Evolutionary conservation across 352 stramenopile species (phyloP).

Genomic region (Globisporangium cederbergense): DNA sequence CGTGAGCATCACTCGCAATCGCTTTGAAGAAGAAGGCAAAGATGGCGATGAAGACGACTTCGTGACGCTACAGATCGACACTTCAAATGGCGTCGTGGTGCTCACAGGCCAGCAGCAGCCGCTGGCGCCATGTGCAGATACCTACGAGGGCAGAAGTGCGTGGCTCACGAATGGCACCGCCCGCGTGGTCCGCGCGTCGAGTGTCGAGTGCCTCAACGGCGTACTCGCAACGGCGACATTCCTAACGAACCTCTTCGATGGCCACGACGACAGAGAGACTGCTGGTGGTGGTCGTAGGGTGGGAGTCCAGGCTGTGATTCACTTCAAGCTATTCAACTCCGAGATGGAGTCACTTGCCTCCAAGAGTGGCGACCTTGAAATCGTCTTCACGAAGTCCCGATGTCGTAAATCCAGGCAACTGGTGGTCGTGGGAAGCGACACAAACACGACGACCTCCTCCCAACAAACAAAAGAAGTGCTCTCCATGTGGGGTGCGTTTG

Average conservation of each 20-base stretch:
- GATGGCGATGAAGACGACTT: not conserved
- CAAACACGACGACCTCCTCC: not conserved
- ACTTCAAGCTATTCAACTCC: conserved; percentile 13
- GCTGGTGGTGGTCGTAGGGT: not conserved
- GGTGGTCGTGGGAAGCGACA: not conserved
- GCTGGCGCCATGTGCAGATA: conserved; percentile 2
- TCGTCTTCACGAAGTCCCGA: not conserved
- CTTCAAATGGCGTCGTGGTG: conserved; percentile 14
- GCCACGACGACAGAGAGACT: not conserved
- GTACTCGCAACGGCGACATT: conserved; percentile 17
- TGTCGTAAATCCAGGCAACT: conserved; percentile 8
- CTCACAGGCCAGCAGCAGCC: not conserved
- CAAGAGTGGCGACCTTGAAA: not conserved
- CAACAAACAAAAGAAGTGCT: not conserved
- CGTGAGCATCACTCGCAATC: not conserved
- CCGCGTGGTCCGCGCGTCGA: conserved; percentile 12
- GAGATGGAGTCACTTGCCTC: conserved; percentile 14
- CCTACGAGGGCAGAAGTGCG: conserved; percentile 10
- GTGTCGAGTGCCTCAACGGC: conserved; percentile 24
- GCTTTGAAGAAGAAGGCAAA: not conserved
- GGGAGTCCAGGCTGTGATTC: not conserved
- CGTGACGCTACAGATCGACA: conserved; percentile 22
- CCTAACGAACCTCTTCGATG: not conserved
- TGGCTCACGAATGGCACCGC: not conserved
- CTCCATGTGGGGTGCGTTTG: not conserved